Percentiles rank a stretch among this genome's conserved stretches.
Conservation (phyloP, 2,329 filamentous ascomycete genomes). For the Amylocarpus encephaloides region DNA sequence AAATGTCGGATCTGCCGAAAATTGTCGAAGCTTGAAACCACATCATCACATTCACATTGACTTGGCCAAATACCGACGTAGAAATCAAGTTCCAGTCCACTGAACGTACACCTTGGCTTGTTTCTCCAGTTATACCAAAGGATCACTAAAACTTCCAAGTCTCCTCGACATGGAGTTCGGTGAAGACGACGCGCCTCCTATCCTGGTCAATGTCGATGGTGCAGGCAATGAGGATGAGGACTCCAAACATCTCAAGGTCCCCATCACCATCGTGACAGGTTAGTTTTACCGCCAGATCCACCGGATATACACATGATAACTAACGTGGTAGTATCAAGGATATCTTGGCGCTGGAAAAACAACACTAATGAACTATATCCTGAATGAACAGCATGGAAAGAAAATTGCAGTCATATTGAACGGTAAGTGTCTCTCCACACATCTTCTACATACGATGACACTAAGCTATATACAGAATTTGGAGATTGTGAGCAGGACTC, state of each 20-base stretch:
- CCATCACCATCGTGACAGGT: conserved; percentile 81
- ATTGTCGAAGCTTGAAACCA: not conserved
- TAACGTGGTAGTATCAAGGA: conserved; percentile 44
- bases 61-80: no score
- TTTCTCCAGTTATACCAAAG: no score
- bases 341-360: conserved; percentile 96
- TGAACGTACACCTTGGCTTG: no score
- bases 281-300: conserved; percentile 20
- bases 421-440: conserved; percentile 41
- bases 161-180: conserved; percentile 50
- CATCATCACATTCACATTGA: no score
- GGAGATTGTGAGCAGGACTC: conserved; percentile 59
- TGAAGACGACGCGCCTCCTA: conserved; percentile 59
- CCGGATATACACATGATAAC: not conserved
- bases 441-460: not conserved
- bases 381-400: conserved; percentile 92
- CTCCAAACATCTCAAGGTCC: conserved; percentile 57
- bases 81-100: no score
- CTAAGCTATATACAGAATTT: conserved; percentile 51
- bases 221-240: conserved; percentile 36
- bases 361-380: conserved; percentile 89
- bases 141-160: no score
- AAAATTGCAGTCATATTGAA: conserved; percentile 98
- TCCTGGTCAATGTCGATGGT: conserved; percentile 48
- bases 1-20: not conserved